Percentiles rank a stretch among this genome's conserved stretches.
These are phyloP conservation scores for Speleostelium caveatum DNA, from an alignment of 78 protist genomes.

Conservation along the genomic window DNA sequence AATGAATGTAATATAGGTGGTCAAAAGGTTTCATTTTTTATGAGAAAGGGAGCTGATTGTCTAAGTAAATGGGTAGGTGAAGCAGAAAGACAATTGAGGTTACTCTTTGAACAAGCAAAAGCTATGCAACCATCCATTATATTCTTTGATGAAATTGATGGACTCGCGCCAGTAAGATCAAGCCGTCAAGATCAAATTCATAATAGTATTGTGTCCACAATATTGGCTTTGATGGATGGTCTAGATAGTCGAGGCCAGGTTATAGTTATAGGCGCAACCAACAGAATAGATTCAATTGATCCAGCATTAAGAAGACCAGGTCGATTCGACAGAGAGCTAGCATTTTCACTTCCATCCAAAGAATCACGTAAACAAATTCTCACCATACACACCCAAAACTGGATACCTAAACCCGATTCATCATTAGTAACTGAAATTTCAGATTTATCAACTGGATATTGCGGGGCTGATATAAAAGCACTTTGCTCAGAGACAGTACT, in stretches of 20 bases:
- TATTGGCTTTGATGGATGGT: slow-evolving; percentile 97
- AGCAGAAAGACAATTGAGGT: slow-evolving; percentile 92
- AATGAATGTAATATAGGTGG: slow-evolving; percentile 85
- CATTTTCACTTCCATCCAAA: slow-evolving; percentile 86
- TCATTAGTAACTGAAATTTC: slow-evolving; percentile 26
- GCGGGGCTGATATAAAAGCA: slow-evolving; percentile 92
- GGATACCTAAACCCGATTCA: slow-evolving; percentile 65
- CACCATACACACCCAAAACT: slow-evolving; percentile 85
- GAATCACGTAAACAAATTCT: slow-evolving; percentile 80
- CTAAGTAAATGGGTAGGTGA: slow-evolving; percentile 97
- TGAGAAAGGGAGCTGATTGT: slow-evolving; percentile 96
- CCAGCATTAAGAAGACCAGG: slow-evolving; percentile 96
- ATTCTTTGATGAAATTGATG: slow-evolving; percentile 95
- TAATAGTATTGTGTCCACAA: slow-evolving; percentile 90
- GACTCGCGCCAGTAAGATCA: slow-evolving; percentile 91
- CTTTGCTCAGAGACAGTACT: slow-evolving; percentile 88
- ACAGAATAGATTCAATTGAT: slow-evolving; percentile 95
- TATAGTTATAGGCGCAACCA: slow-evolving; percentile 97
- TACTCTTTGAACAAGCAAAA: slow-evolving; percentile 93
- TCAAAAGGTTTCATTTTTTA: slow-evolving; percentile 91
- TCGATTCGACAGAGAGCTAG: slow-evolving; percentile 94
- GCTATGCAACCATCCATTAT: slow-evolving; percentile 93
- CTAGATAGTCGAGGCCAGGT: slow-evolving; percentile 87
- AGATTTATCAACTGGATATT: slow-evolving; percentile 78
- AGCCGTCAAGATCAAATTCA: slow-evolving; percentile 92